Conservation (phyloP, 2,329 filamentous ascomycete genomes). For the Cladosporium halotolerans region DNA sequence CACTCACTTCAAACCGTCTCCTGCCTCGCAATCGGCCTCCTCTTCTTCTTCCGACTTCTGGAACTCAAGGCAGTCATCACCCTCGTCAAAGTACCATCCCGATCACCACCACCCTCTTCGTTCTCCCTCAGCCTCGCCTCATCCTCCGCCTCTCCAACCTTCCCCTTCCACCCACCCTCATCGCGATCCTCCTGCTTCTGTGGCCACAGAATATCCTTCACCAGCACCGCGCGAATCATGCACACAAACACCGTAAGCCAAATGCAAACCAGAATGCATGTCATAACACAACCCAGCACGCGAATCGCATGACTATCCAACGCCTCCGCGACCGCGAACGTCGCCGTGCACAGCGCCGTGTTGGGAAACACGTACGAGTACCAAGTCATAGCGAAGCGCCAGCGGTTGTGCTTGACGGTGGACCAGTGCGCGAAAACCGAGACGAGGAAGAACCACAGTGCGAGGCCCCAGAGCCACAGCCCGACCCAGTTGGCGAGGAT, state of each 20-base stretch:
- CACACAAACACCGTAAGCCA: constrained; percentile 63
- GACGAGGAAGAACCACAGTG: constrained; percentile 78
- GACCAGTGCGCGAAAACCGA: constrained; percentile 70
- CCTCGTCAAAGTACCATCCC: background rate
- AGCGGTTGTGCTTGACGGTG: constrained; percentile 52
- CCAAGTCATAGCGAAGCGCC: constrained; percentile 80
- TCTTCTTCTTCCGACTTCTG: constrained; percentile 3
- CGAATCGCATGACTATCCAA: constrained; percentile 47
- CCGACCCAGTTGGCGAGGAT: constrained; percentile 58
- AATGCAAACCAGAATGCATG: constrained; percentile 57
- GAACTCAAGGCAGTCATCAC: constrained; percentile 4
- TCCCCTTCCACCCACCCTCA: constrained; percentile 49
- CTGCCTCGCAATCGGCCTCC: too few relatives aligned
- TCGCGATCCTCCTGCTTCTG: constrained; percentile 61
- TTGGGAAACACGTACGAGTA: constrained; percentile 80
- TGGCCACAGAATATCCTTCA: constrained; percentile 69
- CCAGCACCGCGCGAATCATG: constrained; percentile 64
- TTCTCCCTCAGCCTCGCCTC: background rate
- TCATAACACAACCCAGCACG: constrained; percentile 63
- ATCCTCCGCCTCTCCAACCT: background rate
- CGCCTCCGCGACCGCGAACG: constrained; percentile 60
- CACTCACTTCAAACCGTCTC: background rate
- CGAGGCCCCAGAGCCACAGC: constrained; percentile 78
- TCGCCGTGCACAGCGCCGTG: constrained; percentile 57
- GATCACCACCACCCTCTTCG: background rate